Conservation (phyloP, 345 rosid species). For the Brassica carinata region DNA sequence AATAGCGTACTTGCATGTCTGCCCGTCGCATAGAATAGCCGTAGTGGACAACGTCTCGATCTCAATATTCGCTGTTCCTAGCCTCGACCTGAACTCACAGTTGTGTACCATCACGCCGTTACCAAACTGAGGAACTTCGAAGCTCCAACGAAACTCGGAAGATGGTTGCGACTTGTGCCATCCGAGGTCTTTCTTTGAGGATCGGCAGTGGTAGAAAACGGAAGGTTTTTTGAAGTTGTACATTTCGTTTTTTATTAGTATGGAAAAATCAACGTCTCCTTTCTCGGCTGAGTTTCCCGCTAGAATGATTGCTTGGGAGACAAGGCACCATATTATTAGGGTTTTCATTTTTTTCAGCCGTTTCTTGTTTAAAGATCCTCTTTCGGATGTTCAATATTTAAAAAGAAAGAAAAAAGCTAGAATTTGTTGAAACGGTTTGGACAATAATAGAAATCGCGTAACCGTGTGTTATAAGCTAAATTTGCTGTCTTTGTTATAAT, state of each 20-base stretch:
- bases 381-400: neutral
- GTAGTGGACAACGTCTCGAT: conserved; percentile 35
- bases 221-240: neutral
- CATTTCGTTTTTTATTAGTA: conserved; percentile 32
- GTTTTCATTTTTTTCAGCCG: conserved; percentile 22
- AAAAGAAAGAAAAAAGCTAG: neutral
- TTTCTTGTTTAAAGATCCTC: neutral
- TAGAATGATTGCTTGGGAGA: conserved; percentile 13
- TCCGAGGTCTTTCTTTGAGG: conserved; percentile 31
- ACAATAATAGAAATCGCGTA: conserved; percentile 19
- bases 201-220: conserved; percentile 27
- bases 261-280: conserved; percentile 22
- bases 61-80: conserved; percentile 20
- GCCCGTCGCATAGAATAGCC: conserved; percentile 27
- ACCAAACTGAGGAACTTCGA: conserved; percentile 33
- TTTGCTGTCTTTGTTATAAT: conserved; percentile 6
- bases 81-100: conserved; percentile 26
- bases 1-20: conserved; percentile 19
- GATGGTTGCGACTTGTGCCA: conserved; percentile 34
- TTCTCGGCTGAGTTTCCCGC: conserved; percentile 12
- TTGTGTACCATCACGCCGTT: conserved; percentile 26
- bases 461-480: neutral
- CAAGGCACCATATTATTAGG: conserved; percentile 22
- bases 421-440: neutral
- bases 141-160: conserved; percentile 23